A percentile compares a stretch with the other conserved stretches of the same genome.
Evolutionary conservation across 345 rosid species (phyloP).

Genomic region (Salix arbutifolia): DNA sequence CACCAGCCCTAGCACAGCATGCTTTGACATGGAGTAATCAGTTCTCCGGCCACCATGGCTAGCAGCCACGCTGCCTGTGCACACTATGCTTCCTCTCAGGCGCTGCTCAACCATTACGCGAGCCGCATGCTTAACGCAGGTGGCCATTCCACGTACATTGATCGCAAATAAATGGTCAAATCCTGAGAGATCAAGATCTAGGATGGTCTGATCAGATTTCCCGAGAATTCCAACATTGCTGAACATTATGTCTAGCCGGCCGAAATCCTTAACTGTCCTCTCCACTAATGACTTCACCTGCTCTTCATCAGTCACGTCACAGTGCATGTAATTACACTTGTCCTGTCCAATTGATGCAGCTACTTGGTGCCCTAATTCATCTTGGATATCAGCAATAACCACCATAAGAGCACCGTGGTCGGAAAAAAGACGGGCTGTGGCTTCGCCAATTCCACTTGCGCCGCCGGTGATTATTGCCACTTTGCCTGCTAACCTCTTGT

Average conservation of each 20-base stretch:
- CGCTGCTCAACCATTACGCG: constrained; percentile 32
- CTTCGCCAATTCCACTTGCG: constrained; percentile 30
- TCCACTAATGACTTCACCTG: constrained; percentile 35
- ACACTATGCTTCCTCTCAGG: constrained; percentile 37
- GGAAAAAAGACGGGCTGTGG: constrained; percentile 18
- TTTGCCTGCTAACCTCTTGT: constrained; percentile 1
- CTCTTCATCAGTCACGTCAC: constrained; percentile 34
- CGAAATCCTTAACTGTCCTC: constrained; percentile 16
- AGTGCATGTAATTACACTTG: constrained; percentile 19
- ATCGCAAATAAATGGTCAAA: constrained; percentile 14
- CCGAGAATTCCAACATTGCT: constrained; percentile 35
- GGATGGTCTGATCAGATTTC: constrained; percentile 20
- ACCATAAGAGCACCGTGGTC: constrained; percentile 25
- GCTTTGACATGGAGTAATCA: constrained; percentile 39
- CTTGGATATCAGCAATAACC: constrained; percentile 38
- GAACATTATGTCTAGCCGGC: constrained; percentile 36
- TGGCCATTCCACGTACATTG: constrained; percentile 31
- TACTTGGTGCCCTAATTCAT: constrained; percentile 18
- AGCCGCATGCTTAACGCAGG: constrained; percentile 33
- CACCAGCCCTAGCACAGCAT: constrained; percentile 38
- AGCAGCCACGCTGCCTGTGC: constrained; percentile 33
- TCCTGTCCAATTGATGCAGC: constrained; percentile 23
- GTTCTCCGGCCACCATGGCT: background rate
- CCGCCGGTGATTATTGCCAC: constrained; percentile 29
- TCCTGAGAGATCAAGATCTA: constrained; percentile 18